A percentile compares a stretch with the other conserved stretches of the same genome.
Conservation (phyloP, 352 stramenopile species). For the Pelagophyceae sp. region DNA sequence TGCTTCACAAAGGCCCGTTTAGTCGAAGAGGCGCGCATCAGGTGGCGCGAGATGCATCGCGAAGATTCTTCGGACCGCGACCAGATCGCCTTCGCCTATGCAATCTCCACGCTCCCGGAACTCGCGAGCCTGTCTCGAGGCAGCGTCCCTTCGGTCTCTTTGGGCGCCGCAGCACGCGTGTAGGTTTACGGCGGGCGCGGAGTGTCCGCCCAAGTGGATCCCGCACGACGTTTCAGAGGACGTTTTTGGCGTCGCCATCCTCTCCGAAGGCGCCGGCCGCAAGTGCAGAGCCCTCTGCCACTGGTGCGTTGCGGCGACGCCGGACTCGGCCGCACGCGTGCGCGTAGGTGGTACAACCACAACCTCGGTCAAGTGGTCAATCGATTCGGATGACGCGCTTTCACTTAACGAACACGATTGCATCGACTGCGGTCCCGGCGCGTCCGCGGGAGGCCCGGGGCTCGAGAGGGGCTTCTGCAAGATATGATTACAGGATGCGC, state of each 20-base stretch:
- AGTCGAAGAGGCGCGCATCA: too few relatives aligned
- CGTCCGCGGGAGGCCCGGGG: too few relatives aligned
- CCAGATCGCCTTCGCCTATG: neutral
- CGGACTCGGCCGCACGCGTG: too few relatives aligned
- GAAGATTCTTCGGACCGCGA: neutral
- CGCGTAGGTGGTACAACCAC: neutral
- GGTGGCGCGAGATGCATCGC: neutral
- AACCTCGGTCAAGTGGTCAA: neutral
- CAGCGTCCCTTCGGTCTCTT: too few relatives aligned
- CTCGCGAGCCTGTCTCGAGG: too few relatives aligned
- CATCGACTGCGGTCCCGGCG: too few relatives aligned
- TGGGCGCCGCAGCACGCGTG: too few relatives aligned
- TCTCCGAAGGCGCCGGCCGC: neutral
- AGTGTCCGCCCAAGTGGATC: neutral
- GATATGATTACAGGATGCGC: too few relatives aligned
- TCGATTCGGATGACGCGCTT: neutral
- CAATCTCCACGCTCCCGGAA: neutral
- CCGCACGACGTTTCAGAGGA: neutral
- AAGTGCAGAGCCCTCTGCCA: neutral
- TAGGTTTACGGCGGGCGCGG: neutral
- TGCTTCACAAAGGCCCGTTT: too few relatives aligned
- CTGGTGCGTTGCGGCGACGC: too few relatives aligned
- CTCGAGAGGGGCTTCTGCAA: too few relatives aligned
- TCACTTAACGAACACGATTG: too few relatives aligned
- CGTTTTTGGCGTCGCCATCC: neutral